Conservation (phyloP, 768 basidiomycete species). For the Naganishia friedmannii region DNA sequence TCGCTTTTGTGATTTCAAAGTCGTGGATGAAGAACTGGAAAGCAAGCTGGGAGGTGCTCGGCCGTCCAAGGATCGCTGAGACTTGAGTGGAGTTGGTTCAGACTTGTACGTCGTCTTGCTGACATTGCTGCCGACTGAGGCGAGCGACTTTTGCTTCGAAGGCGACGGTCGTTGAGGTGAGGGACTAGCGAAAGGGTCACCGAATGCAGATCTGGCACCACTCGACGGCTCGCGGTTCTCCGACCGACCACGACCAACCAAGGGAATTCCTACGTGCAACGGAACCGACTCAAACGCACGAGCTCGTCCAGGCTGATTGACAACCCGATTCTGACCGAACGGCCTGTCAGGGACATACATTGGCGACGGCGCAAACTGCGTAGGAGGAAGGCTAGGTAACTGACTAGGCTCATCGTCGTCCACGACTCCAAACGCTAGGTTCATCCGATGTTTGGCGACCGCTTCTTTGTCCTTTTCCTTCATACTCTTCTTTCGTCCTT, state of each 20-base stretch:
- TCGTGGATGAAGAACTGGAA: neutral
- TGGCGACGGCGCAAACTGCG: neutral
- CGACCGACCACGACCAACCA: neutral
- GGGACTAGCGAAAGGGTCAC: neutral
- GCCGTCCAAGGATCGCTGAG: neutral
- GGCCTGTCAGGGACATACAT: neutral
- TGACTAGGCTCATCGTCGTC: conserved; percentile 24
- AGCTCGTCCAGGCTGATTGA: neutral
- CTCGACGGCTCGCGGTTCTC: neutral
- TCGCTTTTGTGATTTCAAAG: neutral
- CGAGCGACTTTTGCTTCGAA: neutral
- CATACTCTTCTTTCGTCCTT: conserved; percentile 17
- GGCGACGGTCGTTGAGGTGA: conserved; percentile 9
- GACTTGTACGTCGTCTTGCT: conserved; percentile 6
- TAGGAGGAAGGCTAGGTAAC: no score
- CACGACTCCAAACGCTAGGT: conserved; percentile 25
- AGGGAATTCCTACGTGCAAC: neutral
- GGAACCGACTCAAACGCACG: neutral
- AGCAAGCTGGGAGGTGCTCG: neutral
- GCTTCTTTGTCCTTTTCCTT: conserved; percentile 18
- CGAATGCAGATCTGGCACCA: neutral
- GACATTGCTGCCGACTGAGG: neutral
- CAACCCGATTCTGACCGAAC: neutral
- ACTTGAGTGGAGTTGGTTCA: neutral
- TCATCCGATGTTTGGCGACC: conserved; percentile 18